Conservation (phyloP, 2,329 filamentous ascomycete genomes). For the Cryphonectria nitschkei region DNA sequence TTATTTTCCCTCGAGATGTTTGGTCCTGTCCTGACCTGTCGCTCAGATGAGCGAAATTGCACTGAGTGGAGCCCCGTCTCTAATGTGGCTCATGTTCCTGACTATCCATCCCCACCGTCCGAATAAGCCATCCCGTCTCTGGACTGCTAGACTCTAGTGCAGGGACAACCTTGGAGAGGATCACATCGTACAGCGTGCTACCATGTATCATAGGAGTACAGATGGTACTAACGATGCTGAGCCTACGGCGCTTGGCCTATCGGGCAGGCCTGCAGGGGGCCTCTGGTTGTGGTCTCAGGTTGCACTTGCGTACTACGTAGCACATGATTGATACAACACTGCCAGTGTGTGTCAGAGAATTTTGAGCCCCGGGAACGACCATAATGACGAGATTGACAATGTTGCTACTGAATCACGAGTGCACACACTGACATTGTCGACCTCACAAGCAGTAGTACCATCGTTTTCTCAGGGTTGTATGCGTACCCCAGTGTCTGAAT, state of each 20-base stretch:
- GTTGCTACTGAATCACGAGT: neutral
- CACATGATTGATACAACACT: neutral
- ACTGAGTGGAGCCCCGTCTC: constrained; percentile 8
- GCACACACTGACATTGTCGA: neutral
- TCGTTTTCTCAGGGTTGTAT: neutral
- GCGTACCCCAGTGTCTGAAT: neutral
- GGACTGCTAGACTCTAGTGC: neutral
- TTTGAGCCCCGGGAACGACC: neutral
- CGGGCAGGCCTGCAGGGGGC: neutral
- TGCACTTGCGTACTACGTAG: neutral
- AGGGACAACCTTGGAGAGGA: neutral
- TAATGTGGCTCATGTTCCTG: constrained; percentile 14
- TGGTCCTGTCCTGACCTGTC: neutral
- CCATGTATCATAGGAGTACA: neutral
- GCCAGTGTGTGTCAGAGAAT: neutral
- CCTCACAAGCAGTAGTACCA: neutral
- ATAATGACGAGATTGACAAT: neutral
- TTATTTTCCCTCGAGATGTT: neutral
- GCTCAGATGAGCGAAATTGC: constrained; percentile 1
- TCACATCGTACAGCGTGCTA: neutral
- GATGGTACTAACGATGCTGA: too few species aligned
- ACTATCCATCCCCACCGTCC: constrained; percentile 9
- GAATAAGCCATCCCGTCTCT: neutral
- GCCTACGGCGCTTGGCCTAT: neutral
- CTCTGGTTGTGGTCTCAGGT: neutral